phyloP scores from a whole-genome alignment of 139 green algal genomes.

The Diplosphaera chodatii region DNA sequence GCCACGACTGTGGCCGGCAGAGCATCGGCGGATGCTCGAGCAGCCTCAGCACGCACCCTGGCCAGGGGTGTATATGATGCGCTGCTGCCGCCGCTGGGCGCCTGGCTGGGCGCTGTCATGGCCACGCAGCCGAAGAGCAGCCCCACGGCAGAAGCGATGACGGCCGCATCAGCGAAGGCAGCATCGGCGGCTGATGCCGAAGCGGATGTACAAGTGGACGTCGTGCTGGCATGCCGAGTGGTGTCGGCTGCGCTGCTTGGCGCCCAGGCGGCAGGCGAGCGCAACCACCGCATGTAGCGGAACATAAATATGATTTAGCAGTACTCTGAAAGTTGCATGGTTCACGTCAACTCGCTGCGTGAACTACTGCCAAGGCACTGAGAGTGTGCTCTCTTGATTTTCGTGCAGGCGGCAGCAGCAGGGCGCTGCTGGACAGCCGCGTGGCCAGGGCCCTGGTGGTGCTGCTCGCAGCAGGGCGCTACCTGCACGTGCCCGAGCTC shows the following conservation, averaged over 20 bases:
- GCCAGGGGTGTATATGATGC: neutral
- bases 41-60: neutral
- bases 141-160: too few species aligned
- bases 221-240: neutral
- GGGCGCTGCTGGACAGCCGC: conserved; percentile 11
- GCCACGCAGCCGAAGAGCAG: too few species aligned
- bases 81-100: conserved; percentile 10
- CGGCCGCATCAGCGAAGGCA: neutral
- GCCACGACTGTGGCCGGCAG: too few species aligned
- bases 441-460: conserved; percentile 21
- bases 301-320: too few species aligned
- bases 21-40: too few species aligned
- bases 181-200: neutral
- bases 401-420: conserved; percentile 6
- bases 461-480: neutral
- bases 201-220: neutral
- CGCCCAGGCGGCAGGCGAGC: neutral
- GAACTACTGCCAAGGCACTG: too few species aligned
- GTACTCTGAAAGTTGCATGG: neutral
- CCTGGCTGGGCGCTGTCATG: conserved; percentile 13
- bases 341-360: too few species aligned
- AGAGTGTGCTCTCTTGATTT: too few species aligned
- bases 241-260: neutral
- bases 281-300: too few species aligned
- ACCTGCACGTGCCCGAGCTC: neutral